Base-by-base conservation (phyloP, 2,329 filamentous ascomycete genomes). In the Clonostachys rosea region DNA sequence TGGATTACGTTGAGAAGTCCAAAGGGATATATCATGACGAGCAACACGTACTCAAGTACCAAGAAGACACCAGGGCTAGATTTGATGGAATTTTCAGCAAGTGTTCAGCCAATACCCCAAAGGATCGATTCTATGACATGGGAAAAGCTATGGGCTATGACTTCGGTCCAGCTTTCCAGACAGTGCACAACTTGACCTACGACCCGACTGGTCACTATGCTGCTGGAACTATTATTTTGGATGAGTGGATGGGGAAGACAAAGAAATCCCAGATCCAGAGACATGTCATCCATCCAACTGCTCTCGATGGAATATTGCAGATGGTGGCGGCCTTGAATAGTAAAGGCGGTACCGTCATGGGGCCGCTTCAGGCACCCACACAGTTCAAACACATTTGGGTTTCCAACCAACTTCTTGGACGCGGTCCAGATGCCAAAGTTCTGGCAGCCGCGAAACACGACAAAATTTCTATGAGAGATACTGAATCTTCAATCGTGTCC, bases 251-350 rank as follows among this genome's bases (percentile, higher is more conserved):
- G 24, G 24, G 8, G 24, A 24, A 24, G 8, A 24, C 24, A 1
- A 24, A 8, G 1, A 24, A 24, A 24, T 12, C 30, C 5, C 30
- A 36, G 5, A 5, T 17, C 8, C 13, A 18, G 24, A 18, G 37
- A 13, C 16, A 48, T 30, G 18, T 46, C 6, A 24, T 24, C 24
- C 48, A 49, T 17, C 48, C 48, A 13, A 45, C 44, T 12, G 20
- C 48, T 12, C 14, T 49, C 5, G 48, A 49, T 35, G n/a, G 37
- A 14, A 9, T 13, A 6, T 10, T 50, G 33, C 48, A 45, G 14
- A 34, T 50, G n/a, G n/a, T 42, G n/a, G n/a, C 24, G 24, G 24
- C 24, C 24, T 9, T 24, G 24, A 24, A 24, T 24, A 24, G 24
- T 24, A 24, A 24, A 24, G 24, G 24, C 24, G 24, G 24, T 24